These are phyloP conservation scores for Apiotrichum mycotoxinovorans DNA, from an alignment of 1,284 basidiomycete genomes.

Conservation along the genomic window DNA sequence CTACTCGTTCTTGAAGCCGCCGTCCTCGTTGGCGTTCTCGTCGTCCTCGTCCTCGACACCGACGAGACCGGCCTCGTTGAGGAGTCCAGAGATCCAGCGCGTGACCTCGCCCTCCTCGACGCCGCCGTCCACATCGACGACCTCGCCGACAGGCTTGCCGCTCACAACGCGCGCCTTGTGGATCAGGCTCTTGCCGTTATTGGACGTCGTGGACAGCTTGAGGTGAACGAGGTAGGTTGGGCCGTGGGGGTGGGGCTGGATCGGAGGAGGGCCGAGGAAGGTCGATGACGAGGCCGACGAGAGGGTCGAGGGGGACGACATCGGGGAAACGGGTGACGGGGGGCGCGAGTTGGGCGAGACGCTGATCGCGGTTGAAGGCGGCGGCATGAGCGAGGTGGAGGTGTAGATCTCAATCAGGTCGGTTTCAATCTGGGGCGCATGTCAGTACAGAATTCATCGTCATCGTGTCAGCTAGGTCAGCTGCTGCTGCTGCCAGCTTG, in stretches of 20 bases:
- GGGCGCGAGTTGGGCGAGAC: slow-evolving; percentile 45
- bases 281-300: slow-evolving; percentile 13
- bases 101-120: slow-evolving; percentile 43
- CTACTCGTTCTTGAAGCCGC: slow-evolving; percentile 33
- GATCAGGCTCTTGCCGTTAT: slow-evolving; percentile 45
- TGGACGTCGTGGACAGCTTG: slow-evolving; percentile 39
- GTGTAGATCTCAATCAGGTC: slow-evolving; percentile 42
- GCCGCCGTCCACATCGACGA: slow-evolving; percentile 42
- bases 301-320: slow-evolving; percentile 21
- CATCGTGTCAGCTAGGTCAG: background rate
- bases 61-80: slow-evolving; percentile 39
- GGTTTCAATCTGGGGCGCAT: slow-evolving; percentile 44
- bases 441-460: background rate
- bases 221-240: slow-evolving; percentile 42
- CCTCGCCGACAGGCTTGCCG: slow-evolving; percentile 38
- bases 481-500: background rate
- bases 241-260: slow-evolving; percentile 21
- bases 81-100: slow-evolving; percentile 35
- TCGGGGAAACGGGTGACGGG: slow-evolving; percentile 28
- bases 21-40: background rate
- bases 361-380: slow-evolving; percentile 28
- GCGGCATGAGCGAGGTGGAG: slow-evolving; percentile 33
- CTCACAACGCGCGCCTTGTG: slow-evolving; percentile 37
- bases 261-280: slow-evolving; percentile 4
- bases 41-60: slow-evolving; percentile 31